These are phyloP conservation scores for Dillenia suffruticosa DNA, from an alignment of 164 flowering plant genomes.

Conservation along the genomic window DNA sequence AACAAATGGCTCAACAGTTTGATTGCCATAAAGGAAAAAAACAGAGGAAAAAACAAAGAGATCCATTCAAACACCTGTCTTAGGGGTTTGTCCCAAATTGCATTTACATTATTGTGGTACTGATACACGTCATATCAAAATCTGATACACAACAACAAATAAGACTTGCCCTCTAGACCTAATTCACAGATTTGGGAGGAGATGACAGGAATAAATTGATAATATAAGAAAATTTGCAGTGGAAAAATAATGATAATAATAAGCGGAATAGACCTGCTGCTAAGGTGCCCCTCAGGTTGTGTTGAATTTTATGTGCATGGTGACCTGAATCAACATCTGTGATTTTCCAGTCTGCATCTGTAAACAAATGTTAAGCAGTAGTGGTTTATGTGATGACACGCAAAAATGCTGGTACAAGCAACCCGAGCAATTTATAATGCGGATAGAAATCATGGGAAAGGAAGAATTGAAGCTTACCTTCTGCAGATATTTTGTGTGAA, in stretches of 20 bases:
- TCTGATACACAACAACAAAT: neutral
- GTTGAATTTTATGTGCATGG: neutral
- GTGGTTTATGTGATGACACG: too few relatives aligned
- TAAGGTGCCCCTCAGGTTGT: too few relatives aligned
- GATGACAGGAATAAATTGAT: neutral
- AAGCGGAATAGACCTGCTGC: too few relatives aligned
- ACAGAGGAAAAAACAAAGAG: too few relatives aligned
- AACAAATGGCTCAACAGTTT: too few relatives aligned
- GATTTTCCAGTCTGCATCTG: slow-evolving; percentile 19
- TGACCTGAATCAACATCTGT: neutral
- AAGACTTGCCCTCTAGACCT: neutral
- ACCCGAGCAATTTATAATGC: neutral
- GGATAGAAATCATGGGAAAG: neutral
- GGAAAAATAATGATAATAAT: neutral
- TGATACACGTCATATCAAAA: too few relatives aligned
- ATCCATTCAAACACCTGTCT: too few relatives aligned
- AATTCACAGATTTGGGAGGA: neutral
- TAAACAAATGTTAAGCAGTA: neutral
- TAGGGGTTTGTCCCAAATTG: too few relatives aligned
- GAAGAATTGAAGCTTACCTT: slow-evolving; percentile 25
- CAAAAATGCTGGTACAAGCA: too few relatives aligned
- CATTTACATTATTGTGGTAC: too few relatives aligned
- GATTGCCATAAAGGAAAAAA: too few relatives aligned
- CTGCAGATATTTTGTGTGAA: slow-evolving; percentile 67
- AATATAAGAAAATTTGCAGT: neutral